These are phyloP conservation scores for Mucor mucedo DNA, from an alignment of 371 early-diverging fungal species.

Conservation along the genomic window DNA sequence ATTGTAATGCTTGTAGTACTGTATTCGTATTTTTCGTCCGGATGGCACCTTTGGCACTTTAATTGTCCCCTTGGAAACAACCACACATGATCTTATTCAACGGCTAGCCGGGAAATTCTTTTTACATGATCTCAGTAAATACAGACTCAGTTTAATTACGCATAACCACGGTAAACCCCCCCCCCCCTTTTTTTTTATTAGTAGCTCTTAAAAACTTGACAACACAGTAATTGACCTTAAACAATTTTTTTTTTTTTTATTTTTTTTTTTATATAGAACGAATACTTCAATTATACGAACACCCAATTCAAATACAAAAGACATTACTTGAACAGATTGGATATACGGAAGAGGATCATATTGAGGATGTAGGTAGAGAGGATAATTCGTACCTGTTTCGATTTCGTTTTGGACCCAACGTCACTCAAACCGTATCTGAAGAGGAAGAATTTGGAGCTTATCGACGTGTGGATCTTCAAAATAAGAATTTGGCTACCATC, in stretches of 20 bases:
- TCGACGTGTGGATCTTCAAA: slow-evolving; percentile 64
- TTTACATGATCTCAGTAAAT: slow-evolving; percentile 73
- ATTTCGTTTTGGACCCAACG: slow-evolving; percentile 74
- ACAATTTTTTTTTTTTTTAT: neutral
- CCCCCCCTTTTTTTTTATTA: neutral
- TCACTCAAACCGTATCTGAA: slow-evolving; percentile 50
- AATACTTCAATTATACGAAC: slow-evolving; percentile 66
- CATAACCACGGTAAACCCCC: slow-evolving; percentile 57
- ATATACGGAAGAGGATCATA: slow-evolving; percentile 76
- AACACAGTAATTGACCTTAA: neutral
- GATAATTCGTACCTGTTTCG: slow-evolving; percentile 85
- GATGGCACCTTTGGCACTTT: slow-evolving; percentile 83
- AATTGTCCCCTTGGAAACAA: slow-evolving; percentile 65
- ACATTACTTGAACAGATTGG: slow-evolving; percentile 75
- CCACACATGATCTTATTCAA: slow-evolving; percentile 73
- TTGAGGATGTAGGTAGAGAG: slow-evolving; percentile 80
- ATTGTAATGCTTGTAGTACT: slow-evolving; percentile 34
- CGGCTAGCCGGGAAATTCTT: slow-evolving; percentile 80
- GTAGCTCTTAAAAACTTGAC: no score
- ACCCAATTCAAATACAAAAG: slow-evolving; percentile 75
- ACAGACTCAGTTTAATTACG: slow-evolving; percentile 68
- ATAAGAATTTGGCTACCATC: slow-evolving; percentile 68
- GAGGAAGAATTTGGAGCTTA: slow-evolving; percentile 37
- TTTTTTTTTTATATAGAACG: slow-evolving; percentile 61
- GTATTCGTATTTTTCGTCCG: slow-evolving; percentile 68